Base-by-base conservation (phyloP, 768 basidiomycete genomes). In the Chalciporus chontae region DNA sequence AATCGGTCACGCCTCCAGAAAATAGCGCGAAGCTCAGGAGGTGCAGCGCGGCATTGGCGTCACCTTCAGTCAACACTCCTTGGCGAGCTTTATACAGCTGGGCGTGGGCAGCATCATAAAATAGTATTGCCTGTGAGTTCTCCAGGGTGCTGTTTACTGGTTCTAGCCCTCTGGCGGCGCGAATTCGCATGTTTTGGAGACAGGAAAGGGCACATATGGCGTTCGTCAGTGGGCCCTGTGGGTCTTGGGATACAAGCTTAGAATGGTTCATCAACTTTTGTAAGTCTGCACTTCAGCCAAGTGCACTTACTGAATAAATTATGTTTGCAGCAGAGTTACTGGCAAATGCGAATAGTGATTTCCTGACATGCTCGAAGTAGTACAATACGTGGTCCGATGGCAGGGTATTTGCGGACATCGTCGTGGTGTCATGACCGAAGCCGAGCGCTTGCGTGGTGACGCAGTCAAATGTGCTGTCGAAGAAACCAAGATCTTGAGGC, bases 31-130 rank as follows among this genome's bases (percentile, higher is more conserved):
- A 89, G 59, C 77, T 80, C 51, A 90, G 75, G 53, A 93, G 78
- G 65, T 89, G 87, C 38, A 90, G 62, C 5, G 90, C 87, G 4
- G 90, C 89, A 55, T 85, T 75, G 9, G 87, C 90, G 57, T 91
- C 87, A 42, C 73, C 73, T 50, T 87, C 87, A 37, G 72, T 73
- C 69, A 84, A 80, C 23, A 71, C 64, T 10, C 78, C 79, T 31
- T 74, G 74, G 51, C 76, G 67, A 47, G 78, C 76, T 61, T 78
- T 82, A 48, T 78, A 72, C 41, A 90, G 71, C 60, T 83, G 81
- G 55, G 77, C 78, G 38, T 74, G 73, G n/a, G 87, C 84, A 60
- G 83, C 82, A 52, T 85, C 76, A 65, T 83, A 80, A 65, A 85
- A 84, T 59, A 82, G 80, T 48, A 76, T 77, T 5, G 83, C 77